Conservation (phyloP, 352 stramenopile genomes). For the Vaucheria bursata region DNA sequence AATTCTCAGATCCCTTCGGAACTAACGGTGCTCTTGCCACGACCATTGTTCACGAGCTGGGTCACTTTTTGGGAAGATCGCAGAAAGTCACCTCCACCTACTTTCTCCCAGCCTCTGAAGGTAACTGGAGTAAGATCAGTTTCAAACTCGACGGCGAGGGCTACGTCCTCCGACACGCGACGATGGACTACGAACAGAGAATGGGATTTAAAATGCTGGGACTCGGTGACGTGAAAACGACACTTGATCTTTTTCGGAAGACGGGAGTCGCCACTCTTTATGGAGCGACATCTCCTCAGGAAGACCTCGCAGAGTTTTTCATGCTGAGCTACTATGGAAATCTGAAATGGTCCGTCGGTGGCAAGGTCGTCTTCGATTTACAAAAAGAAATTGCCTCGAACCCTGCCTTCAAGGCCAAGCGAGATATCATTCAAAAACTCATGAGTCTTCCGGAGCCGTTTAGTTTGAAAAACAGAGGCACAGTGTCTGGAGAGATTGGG, state of each 20-base stretch:
- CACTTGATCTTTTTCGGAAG: neutral
- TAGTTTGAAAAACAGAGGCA: neutral
- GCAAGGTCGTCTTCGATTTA: neutral
- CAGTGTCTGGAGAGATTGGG: neutral
- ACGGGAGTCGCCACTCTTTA: neutral
- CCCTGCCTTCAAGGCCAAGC: neutral
- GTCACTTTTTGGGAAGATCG: neutral
- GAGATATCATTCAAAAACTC: neutral
- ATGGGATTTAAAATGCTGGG: neutral
- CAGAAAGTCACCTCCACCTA: conserved; percentile 1
- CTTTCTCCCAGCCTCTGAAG: neutral
- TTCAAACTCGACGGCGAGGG: neutral
- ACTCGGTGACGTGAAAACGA: neutral
- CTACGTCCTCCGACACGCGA: neutral
- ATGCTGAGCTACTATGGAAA: neutral
- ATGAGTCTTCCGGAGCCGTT: neutral
- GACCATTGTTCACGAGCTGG: neutral
- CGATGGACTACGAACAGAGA: neutral
- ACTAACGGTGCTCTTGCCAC: neutral
- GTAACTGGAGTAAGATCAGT: neutral
- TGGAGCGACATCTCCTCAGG: neutral
- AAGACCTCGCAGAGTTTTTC: neutral
- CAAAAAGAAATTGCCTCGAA: neutral
- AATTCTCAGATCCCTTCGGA: neutral
- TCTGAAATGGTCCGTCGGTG: neutral